Percentiles rank a stretch among this genome's conserved stretches.
These are phyloP conservation scores for Cryptosporidium meleagridis DNA, from an alignment of 169 alveolate species.

Conservation along the genomic window DNA sequence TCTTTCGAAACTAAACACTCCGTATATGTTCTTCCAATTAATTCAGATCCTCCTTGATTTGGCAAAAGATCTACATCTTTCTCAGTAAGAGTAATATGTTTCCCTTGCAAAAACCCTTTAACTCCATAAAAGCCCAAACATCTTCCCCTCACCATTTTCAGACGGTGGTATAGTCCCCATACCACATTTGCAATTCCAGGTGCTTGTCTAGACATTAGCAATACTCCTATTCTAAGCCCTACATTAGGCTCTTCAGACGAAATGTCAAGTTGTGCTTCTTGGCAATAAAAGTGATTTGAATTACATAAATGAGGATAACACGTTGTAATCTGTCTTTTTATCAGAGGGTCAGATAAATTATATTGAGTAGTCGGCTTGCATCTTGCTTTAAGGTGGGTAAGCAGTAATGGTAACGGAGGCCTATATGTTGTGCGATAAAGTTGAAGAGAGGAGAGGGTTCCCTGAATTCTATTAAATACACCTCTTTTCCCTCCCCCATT, in stretches of 20 bases:
- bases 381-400: constrained; percentile 67
- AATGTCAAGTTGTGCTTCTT: constrained; percentile 64
- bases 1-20: constrained; percentile 82
- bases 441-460: constrained; percentile 67
- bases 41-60: constrained; percentile 97
- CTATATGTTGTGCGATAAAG: constrained; percentile 72
- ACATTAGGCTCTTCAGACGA: constrained; percentile 72
- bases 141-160: constrained; percentile 82
- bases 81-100: constrained; percentile 87
- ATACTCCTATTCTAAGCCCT: constrained; percentile 89
- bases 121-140: constrained; percentile 91
- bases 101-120: constrained; percentile 91
- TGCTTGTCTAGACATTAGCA: constrained; percentile 93
- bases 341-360: constrained; percentile 86
- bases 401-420: constrained; percentile 57
- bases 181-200: constrained; percentile 97
- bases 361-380: constrained; percentile 81
- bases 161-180: constrained; percentile 93
- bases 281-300: constrained; percentile 74
- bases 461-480: constrained; percentile 66
- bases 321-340: constrained; percentile 87
- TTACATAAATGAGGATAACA: constrained; percentile 87
- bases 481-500: constrained; percentile 52
- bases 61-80: constrained; percentile 89
- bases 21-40: constrained; percentile 88